Percentiles rank a stretch among this genome's conserved stretches.
phyloP scores from a whole-genome alignment of 495 filamentous ascomycete species.

The Lasiosphaeria hispida region DNA sequence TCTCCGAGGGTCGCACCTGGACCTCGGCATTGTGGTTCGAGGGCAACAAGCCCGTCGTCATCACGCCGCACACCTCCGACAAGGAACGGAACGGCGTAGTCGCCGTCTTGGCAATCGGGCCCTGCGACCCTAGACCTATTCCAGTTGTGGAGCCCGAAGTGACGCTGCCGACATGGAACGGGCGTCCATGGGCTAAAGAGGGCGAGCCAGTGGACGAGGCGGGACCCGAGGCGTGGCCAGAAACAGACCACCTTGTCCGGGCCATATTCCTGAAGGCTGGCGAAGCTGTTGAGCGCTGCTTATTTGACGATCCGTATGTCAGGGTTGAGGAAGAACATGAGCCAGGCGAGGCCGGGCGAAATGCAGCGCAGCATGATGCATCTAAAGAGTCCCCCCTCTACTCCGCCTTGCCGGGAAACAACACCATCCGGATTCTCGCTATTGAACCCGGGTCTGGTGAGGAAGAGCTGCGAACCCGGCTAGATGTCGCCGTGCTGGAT shows the following conservation, averaged over 20 bases:
- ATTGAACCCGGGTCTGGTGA: constrained; percentile 2
- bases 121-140: not conserved
- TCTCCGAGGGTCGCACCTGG: not conserved
- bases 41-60: not conserved
- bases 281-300: constrained; percentile 10
- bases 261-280: constrained; percentile 16
- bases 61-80: not conserved
- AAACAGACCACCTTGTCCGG: constrained; percentile 11
- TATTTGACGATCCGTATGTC: constrained; percentile 7
- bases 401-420: constrained; percentile 11
- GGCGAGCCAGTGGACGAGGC: not conserved
- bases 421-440: constrained; percentile 11
- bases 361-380: not conserved
- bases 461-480: not conserved
- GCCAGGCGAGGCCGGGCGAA: not conserved
- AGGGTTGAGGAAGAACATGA: constrained; percentile 6
- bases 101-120: constrained; percentile 6
- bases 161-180: too few relatives aligned
- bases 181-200: not conserved
- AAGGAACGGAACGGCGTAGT: not conserved
- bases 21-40: constrained; percentile 10
- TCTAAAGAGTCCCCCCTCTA: not conserved
- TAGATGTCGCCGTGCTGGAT: constrained; percentile 7
- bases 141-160: not conserved
- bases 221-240: constrained; percentile 8